Conservation (phyloP, 345 rosid species). For the Sisymbrium altissimum region DNA sequence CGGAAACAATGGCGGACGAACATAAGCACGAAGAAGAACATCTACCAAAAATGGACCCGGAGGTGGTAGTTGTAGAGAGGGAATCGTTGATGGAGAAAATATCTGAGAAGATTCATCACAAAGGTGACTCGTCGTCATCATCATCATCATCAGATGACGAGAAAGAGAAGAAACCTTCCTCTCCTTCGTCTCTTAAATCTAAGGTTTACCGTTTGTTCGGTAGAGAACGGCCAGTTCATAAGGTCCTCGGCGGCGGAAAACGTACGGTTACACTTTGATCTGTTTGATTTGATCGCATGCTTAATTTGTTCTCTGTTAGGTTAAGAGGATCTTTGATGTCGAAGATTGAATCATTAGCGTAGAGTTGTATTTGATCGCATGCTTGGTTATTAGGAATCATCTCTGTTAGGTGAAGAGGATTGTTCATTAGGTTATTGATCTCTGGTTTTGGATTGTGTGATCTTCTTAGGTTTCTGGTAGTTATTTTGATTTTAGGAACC, state of each 20-base stretch:
- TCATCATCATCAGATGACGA: conserved; percentile 36
- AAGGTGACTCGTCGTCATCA: conserved; percentile 32
- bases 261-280: conserved; percentile 25
- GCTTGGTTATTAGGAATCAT: too few species aligned
- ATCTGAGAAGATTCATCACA: conserved; percentile 43
- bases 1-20: conserved; percentile 35
- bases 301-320: too few species aligned
- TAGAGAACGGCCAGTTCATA: conserved; percentile 46
- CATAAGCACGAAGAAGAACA: conserved; percentile 29
- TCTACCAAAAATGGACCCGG: background rate
- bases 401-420: too few species aligned
- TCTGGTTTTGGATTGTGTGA: too few species aligned
- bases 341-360: too few species aligned
- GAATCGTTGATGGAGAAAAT: conserved; percentile 36
- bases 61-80: conserved; percentile 26
- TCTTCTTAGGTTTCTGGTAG: too few species aligned
- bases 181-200: conserved; percentile 27
- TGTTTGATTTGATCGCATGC: too few species aligned
- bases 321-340: too few species aligned
- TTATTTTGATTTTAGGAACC: too few species aligned
- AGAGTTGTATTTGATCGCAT: too few species aligned
- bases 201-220: conserved; percentile 71
- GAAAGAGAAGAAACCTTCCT: conserved; percentile 13
- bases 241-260: conserved; percentile 38
- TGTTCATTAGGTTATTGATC: too few species aligned